These are phyloP conservation scores for Polyporus tsugae DNA, from an alignment of 1,284 basidiomycete species.

Conservation along the genomic window DNA sequence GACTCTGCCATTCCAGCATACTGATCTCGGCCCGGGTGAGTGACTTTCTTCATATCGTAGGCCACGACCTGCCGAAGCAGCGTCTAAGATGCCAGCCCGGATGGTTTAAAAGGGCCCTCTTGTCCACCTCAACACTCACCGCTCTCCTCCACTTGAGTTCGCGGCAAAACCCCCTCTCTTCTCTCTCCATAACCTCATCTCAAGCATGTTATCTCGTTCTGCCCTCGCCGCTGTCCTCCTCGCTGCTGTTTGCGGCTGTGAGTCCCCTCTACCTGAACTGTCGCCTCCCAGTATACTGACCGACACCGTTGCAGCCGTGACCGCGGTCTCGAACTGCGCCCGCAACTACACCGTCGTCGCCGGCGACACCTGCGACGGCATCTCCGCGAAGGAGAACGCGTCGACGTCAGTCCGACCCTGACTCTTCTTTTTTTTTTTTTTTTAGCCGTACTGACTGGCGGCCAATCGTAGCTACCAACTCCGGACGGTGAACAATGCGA, in stretches of 20 bases:
- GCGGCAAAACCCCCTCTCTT: neutral
- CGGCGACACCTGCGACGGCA: slow-evolving; percentile 72
- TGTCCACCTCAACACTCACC: neutral
- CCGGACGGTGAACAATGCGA: slow-evolving; percentile 58
- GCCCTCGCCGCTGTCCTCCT: slow-evolving; percentile 8
- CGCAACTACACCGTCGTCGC: slow-evolving; percentile 63
- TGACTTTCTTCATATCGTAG: neutral
- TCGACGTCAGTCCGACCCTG: slow-evolving; percentile 58
- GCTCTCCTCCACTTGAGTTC: slow-evolving; percentile 1
- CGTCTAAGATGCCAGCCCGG: neutral
- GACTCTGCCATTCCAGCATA: no score
- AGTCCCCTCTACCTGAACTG: no score
- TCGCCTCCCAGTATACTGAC: neutral
- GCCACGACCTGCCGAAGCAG: no score
- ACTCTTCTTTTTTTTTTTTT: neutral
- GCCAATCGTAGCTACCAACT: slow-evolving; percentile 68
- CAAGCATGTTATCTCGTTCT: slow-evolving; percentile 21
- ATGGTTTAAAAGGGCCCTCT: neutral
- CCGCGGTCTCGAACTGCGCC: slow-evolving; percentile 54
- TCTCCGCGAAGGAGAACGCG: slow-evolving; percentile 65
- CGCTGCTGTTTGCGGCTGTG: slow-evolving; percentile 14
- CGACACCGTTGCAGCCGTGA: neutral
- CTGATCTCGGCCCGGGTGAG: no score
- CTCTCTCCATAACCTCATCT: neutral
- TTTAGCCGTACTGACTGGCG: slow-evolving; percentile 42